phyloP scores from a whole-genome alignment of 148 eudicot species.

The Heliamphora exappendiculata region DNA sequence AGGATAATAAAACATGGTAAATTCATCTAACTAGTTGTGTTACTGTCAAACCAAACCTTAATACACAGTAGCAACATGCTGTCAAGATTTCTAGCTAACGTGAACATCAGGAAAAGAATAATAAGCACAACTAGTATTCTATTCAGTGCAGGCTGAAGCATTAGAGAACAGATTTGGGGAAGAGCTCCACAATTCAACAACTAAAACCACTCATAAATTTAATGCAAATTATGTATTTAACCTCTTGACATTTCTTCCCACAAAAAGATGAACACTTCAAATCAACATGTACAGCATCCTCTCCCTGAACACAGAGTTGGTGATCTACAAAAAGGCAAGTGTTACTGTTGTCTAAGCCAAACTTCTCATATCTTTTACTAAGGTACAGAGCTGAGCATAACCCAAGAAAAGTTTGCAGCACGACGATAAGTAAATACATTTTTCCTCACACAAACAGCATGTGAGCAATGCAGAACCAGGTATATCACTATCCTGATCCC shows the following conservation, averaged over 20 bases:
- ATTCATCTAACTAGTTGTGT: not conserved
- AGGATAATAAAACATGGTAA: not conserved
- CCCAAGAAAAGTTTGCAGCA: not conserved
- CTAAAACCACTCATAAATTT: not conserved
- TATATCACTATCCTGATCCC: conserved; percentile 22
- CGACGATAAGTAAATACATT: conserved; percentile 39
- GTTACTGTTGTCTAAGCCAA: conserved; percentile 2
- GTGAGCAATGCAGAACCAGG: conserved; percentile 31
- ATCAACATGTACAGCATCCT: conserved; percentile 21
- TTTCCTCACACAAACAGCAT: conserved; percentile 72
- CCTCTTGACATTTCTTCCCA: conserved; percentile 74
- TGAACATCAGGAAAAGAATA: not conserved
- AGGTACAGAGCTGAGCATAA: not conserved
- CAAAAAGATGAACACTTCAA: conserved; percentile 42
- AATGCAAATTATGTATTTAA: not conserved
- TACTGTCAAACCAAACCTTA: not conserved
- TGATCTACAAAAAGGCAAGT: conserved; percentile 48
- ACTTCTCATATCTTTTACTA: too few species aligned
- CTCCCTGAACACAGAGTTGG: conserved; percentile 32
- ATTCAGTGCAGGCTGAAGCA: not conserved
- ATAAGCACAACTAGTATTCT: not conserved
- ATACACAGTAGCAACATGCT: not conserved
- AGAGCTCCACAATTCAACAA: not conserved
- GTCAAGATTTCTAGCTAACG: conserved; percentile 1
- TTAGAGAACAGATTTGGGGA: not conserved